A percentile compares a stretch with the other conserved stretches of the same genome.
Conservation (phyloP, 2,329 filamentous ascomycete genomes). For the Knoxdaviesia proteae region DNA sequence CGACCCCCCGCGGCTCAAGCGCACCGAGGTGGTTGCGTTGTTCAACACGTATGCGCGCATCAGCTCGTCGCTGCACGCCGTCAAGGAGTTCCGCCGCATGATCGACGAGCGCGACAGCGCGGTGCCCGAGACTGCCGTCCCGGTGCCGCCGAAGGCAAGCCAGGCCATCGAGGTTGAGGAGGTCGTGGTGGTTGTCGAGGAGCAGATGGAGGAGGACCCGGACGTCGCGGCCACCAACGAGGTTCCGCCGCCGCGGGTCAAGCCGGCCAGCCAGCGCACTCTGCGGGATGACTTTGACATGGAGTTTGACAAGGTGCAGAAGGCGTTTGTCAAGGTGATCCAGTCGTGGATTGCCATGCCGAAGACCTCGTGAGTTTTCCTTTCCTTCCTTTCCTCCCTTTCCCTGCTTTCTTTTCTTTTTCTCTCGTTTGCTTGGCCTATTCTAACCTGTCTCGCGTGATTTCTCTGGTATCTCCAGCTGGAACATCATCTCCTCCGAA, state of each 20-base stretch:
- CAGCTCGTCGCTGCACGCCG: conserved; percentile 55
- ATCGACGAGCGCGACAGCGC: conserved; percentile 16
- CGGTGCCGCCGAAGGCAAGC: conserved; percentile 6
- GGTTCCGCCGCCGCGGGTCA: conserved; percentile 9
- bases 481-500: conserved; percentile 22
- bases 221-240: conserved; percentile 9
- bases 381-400: no score
- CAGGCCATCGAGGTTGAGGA: conserved; percentile 9
- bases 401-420: not conserved
- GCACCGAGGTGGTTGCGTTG: conserved; percentile 83
- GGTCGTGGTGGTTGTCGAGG: conserved; percentile 9
- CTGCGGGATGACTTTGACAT: conserved; percentile 37
- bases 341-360: conserved; percentile 52
- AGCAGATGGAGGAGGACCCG: conserved; percentile 21
- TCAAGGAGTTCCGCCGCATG: conserved; percentile 48
- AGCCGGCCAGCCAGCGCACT: conserved; percentile 7
- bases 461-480: conserved; percentile 11
- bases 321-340: conserved; percentile 44
- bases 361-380: conserved; percentile 39
- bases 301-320: conserved; percentile 43
- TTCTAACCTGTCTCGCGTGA: not conserved
- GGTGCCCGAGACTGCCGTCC: conserved; percentile 7
- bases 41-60: conserved; percentile 87
- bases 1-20: conserved; percentile 48
- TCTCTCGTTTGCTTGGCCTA: not conserved